Percentiles rank a stretch among this genome's conserved stretches.
Evolutionary conservation across 2,329 filamentous ascomycete species (phyloP).

Genomic region (Pseudocercospora cruenta): DNA sequence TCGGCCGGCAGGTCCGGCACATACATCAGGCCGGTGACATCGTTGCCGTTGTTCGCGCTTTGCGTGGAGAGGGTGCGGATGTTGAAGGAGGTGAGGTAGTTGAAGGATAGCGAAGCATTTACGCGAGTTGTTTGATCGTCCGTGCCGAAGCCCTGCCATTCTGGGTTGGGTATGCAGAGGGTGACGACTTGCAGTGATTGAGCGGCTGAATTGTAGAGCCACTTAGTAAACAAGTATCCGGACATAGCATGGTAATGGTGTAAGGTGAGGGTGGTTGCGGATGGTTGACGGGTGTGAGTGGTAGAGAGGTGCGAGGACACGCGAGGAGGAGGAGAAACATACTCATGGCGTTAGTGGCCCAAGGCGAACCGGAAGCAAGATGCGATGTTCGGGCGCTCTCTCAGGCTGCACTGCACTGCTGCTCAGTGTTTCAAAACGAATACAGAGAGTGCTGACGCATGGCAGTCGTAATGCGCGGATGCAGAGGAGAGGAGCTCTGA

Average conservation of each 20-base stretch:
- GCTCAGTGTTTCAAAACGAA: neutral
- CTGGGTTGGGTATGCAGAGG: slow-evolving; percentile 35
- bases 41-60: slow-evolving; percentile 62
- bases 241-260: slow-evolving; percentile 17
- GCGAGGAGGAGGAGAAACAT: slow-evolving; percentile 33
- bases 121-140: slow-evolving; percentile 26
- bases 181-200: slow-evolving; percentile 36
- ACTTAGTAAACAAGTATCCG: slow-evolving; percentile 25
- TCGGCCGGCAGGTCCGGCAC: slow-evolving; percentile 68
- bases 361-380: neutral
- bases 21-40: slow-evolving; percentile 80
- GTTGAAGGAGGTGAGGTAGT: slow-evolving; percentile 50
- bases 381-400: neutral
- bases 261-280: neutral
- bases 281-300: neutral
- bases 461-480: slow-evolving; percentile 2
- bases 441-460: neutral
- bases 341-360: slow-evolving; percentile 42
- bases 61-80: slow-evolving; percentile 77
- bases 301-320: neutral
- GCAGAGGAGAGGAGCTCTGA: neutral
- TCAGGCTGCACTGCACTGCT: neutral
- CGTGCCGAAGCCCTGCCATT: slow-evolving; percentile 20
- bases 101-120: slow-evolving; percentile 39
- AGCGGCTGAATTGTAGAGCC: slow-evolving; percentile 30